phyloP scores from a whole-genome alignment of 139 green algal species.

The Auxenochlorella pyrenoidosa region DNA sequence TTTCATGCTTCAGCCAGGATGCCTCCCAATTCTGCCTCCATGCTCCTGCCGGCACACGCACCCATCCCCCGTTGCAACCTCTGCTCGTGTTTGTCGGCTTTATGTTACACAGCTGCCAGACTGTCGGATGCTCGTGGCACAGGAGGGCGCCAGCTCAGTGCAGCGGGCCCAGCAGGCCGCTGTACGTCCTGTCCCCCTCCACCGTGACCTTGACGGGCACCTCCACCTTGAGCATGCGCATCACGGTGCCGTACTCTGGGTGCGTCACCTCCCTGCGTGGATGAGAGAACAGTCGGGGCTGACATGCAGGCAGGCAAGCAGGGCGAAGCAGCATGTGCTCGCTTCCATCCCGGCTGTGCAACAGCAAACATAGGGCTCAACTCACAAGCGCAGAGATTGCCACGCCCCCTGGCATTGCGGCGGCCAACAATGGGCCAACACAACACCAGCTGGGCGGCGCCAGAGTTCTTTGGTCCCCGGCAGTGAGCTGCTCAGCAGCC shows the following conservation, averaged over 20 bases:
- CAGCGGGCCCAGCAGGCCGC: conserved; percentile 20
- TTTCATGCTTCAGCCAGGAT: too few species aligned
- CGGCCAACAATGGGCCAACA: too few species aligned
- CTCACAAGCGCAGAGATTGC: too few species aligned
- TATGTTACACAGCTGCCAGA: background rate
- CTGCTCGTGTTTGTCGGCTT: too few species aligned
- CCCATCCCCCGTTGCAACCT: background rate
- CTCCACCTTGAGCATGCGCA: conserved; percentile 52
- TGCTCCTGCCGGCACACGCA: background rate
- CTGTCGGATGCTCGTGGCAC: too few species aligned
- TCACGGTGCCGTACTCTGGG: conserved; percentile 48
- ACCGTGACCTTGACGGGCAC: conserved; percentile 11
- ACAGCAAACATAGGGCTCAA: too few species aligned
- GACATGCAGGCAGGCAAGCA: background rate
- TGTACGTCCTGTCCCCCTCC: conserved; percentile 2
- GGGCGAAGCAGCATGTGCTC: too few species aligned
- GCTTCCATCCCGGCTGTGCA: too few species aligned
- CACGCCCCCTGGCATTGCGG: too few species aligned
- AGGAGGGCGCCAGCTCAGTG: background rate
- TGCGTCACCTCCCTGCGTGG: conserved; percentile 26
- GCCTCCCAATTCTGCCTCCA: background rate
- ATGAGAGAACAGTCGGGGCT: background rate
- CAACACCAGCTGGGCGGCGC: too few species aligned
- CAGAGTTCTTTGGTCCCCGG: too few species aligned
- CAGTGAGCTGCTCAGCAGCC: too few species aligned